These are phyloP conservation scores for Polygonum maritimum DNA, from an alignment of 148 eudicot genomes.

Conservation along the genomic window DNA sequence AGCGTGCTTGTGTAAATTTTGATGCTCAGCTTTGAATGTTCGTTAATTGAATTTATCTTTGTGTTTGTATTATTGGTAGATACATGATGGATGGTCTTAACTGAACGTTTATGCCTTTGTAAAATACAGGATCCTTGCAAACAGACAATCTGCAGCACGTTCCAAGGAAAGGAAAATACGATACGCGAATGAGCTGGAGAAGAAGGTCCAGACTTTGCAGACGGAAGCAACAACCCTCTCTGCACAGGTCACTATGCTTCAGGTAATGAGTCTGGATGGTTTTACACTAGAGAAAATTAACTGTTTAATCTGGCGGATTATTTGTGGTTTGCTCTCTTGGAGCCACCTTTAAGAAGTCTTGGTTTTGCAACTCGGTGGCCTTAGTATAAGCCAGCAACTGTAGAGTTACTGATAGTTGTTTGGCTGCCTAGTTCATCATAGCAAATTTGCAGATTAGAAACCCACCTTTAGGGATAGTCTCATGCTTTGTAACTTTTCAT, in stretches of 20 bases:
- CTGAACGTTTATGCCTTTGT: background rate
- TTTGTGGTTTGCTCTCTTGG: no score
- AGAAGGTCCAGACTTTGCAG: conserved; percentile 86
- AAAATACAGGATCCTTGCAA: conserved; percentile 64
- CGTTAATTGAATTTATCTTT: no score
- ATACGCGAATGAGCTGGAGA: conserved; percentile 83
- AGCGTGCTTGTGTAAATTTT: background rate
- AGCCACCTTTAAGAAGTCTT: no score
- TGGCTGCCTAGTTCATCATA: background rate
- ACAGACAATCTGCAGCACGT: conserved; percentile 92
- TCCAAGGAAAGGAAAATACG: conserved; percentile 84
- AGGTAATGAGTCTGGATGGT: conserved; percentile 28
- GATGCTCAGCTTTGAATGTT: background rate
- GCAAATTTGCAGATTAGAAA: background rate
- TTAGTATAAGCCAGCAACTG: background rate
- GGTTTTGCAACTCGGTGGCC: no score
- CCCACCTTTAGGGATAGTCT: background rate
- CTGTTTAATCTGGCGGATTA: no score
- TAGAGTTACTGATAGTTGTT: background rate
- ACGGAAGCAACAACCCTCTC: conserved; percentile 90
- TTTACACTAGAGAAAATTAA: background rate
- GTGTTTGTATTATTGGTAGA: background rate
- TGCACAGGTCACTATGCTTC: conserved; percentile 86
- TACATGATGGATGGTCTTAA: background rate
- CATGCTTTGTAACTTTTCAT: no score